Evolutionary conservation across 352 stramenopile species (phyloP).

Genomic region (Elongisporangium anandrum): DNA sequence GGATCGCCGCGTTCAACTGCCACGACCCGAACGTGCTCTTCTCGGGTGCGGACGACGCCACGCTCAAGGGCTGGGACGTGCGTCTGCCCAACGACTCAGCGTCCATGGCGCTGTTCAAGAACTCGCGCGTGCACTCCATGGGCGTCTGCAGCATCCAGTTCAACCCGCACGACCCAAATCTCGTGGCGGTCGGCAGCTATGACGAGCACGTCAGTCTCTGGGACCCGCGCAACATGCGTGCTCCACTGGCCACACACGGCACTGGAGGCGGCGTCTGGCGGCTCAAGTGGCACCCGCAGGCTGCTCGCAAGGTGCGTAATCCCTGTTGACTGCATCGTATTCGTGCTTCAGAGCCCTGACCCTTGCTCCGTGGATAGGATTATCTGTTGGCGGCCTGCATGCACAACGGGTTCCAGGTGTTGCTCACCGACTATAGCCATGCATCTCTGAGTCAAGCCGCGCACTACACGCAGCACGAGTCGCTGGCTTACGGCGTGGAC

Average conservation of each 20-base stretch:
- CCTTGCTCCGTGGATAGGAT: constrained; percentile 44
- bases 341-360: neutral
- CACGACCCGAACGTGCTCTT: constrained; percentile 74
- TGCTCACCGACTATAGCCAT: constrained; percentile 15
- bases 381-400: constrained; percentile 77
- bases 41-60: constrained; percentile 75
- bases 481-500: constrained; percentile 82
- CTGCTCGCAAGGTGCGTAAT: constrained; percentile 33
- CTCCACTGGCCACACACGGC: constrained; percentile 31
- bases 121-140: constrained; percentile 63
- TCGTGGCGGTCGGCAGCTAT: constrained; percentile 82
- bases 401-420: constrained; percentile 84
- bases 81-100: constrained; percentile 15
- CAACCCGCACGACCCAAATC: constrained; percentile 51
- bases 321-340: neutral
- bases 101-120: constrained; percentile 39
- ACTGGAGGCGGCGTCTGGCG: constrained; percentile 79
- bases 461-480: constrained; percentile 60
- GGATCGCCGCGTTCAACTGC: constrained; percentile 80
- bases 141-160: constrained; percentile 86
- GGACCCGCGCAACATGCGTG: constrained; percentile 64
- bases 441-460: constrained; percentile 15
- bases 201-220: constrained; percentile 77
- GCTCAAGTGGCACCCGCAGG: constrained; percentile 74
- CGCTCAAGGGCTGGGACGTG: constrained; percentile 78